A percentile compares a stretch with the other conserved stretches of the same genome.
These are phyloP conservation scores for Rugonectria rugulosa DNA, from an alignment of 2,329 filamentous ascomycete genomes.

Conservation along the genomic window DNA sequence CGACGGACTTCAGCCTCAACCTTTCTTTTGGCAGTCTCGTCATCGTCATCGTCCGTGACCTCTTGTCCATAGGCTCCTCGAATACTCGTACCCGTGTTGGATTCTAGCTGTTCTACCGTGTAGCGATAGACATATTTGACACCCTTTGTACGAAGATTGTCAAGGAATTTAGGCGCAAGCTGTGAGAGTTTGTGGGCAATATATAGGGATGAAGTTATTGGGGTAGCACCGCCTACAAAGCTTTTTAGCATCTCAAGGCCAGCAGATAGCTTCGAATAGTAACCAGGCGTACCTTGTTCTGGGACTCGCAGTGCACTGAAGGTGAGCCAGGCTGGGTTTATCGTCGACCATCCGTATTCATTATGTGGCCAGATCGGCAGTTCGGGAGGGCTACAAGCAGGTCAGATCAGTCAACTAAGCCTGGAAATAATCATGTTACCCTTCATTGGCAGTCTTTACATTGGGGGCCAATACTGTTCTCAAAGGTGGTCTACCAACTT, in stretches of 20 bases:
- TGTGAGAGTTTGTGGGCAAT: constrained; percentile 38
- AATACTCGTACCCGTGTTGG: constrained; percentile 44
- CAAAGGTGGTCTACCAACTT: constrained; percentile 44
- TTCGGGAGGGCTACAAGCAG: constrained; percentile 39
- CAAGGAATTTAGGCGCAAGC: constrained; percentile 40
- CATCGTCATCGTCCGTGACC: constrained; percentile 35
- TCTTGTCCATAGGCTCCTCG: constrained; percentile 43
- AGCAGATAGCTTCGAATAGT: no score
- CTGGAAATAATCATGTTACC: no score
- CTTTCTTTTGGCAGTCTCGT: constrained; percentile 33
- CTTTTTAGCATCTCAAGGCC: constrained; percentile 1
- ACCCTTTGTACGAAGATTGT: constrained; percentile 40
- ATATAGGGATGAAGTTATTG: constrained; percentile 42
- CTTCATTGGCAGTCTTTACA: constrained; percentile 48
- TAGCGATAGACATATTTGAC: constrained; percentile 45
- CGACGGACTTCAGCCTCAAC: constrained; percentile 43
- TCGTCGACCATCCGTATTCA: constrained; percentile 48
- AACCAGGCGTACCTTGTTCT: no score
- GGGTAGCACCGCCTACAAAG: constrained; percentile 44
- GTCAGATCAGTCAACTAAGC: neutral
- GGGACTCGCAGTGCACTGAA: constrained; percentile 37
- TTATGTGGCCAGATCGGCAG: constrained; percentile 50
- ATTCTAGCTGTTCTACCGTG: constrained; percentile 34
- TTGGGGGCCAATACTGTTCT: constrained; percentile 44
- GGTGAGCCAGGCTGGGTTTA: constrained; percentile 47